Conservation (phyloP, 768 basidiomycete genomes). For the Boletus sp. region DNA sequence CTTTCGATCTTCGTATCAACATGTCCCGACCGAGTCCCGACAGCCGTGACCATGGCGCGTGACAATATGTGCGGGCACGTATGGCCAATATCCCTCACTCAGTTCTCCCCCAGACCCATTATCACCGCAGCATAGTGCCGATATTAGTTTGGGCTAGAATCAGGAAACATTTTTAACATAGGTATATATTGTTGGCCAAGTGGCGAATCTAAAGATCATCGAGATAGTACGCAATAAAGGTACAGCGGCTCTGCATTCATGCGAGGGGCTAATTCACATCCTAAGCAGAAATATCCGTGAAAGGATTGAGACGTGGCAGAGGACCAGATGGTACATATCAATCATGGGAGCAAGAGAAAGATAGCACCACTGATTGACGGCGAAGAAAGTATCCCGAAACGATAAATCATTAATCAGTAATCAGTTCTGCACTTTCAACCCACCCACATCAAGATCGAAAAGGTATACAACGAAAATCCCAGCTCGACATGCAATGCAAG, state of each 20-base stretch:
- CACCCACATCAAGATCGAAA: background rate
- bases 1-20: background rate
- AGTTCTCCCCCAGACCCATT: slow-evolving; percentile 5
- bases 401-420: background rate
- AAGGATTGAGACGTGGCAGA: background rate
- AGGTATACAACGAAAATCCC: background rate
- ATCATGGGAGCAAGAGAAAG: background rate
- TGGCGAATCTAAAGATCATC: background rate
- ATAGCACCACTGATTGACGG: background rate
- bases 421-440: background rate
- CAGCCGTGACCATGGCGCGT: background rate
- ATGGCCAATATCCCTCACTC: slow-evolving; percentile 18
- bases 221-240: background rate
- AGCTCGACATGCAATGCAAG: slow-evolving; percentile 5
- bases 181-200: background rate
- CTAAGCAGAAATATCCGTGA: background rate
- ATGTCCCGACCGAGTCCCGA: background rate
- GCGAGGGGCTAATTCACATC: background rate
- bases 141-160: too few species aligned
- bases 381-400: background rate
- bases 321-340: background rate
- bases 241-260: background rate
- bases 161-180: background rate
- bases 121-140: slow-evolving; percentile 4
- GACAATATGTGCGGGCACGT: slow-evolving; percentile 12